Base-by-base conservation (phyloP, 257 asterid species). In the Petunia secreta region DNA sequence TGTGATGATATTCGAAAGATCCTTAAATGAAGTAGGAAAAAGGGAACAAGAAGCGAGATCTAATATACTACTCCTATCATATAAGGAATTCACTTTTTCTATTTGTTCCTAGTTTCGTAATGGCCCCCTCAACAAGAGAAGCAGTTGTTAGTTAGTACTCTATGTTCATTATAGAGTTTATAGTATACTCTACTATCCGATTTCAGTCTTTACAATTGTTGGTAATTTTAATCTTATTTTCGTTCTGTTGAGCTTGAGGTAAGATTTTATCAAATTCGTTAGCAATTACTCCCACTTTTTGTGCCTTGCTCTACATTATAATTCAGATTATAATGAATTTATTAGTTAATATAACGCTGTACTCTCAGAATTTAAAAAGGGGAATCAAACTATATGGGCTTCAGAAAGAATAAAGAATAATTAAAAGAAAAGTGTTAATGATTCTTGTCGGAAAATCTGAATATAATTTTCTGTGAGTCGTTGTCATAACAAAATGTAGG, bases 361-460 rank as follows among this genome's bases (percentile, higher is more conserved):
- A 25, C 44, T 40, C 34, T 34, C 44, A 71, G 10, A 11, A 25
- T 69, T 16, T 38, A 1, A 44, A 4, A 43, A n/a, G 34, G 34
- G 58, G 62, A 71, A 50, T 71, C 50, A 48, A 48, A 50, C 62
- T 71, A 34, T 34, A 10, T 48, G 34, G 77, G 62, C 34, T 8
- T 0, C 34, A 71, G 34, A 34, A 71, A 71, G 77, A 71, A 71
- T 11, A 36, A 50, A 71, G 77, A 71, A 71, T 34, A 11, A 71
- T 5, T 5, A 71, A 71, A 69, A 71, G 44, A 59, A 11, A 25
- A 48, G 62, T 71, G 77, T 48, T 71, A 71, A 36, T 50, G 77
- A 44, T 71, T 85, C 83, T 85, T 85, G 83, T 85, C 83, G 57
- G 82, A 79, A 81, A 55, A 79, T 78, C 82, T 60, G 81, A 69